A percentile compares a stretch with the other conserved stretches of the same genome.
phyloP scores from a whole-genome alignment of 352 stramenopile species.

The Peronospora belbahrii region DNA sequence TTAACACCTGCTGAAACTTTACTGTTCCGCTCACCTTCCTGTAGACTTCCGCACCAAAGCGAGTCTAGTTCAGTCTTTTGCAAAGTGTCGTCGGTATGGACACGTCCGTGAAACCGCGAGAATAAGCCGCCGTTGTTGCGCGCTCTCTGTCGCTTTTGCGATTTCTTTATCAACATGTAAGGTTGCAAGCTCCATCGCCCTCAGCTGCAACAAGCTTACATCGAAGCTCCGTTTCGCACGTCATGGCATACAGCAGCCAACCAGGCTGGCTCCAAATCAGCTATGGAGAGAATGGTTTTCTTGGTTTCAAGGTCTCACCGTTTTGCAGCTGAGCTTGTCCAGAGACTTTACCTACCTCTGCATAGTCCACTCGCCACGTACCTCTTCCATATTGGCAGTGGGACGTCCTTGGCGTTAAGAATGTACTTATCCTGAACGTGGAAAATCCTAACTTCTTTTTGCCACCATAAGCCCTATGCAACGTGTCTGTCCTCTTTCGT shows the following conservation, averaged over 20 bases:
- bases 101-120: constrained; percentile 6
- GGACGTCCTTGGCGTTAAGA: constrained; percentile 5
- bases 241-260: constrained; percentile 19
- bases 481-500: neutral
- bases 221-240: constrained; percentile 30
- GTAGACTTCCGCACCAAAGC: neutral
- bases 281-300: constrained; percentile 2
- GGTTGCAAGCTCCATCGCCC: neutral
- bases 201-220: constrained; percentile 5
- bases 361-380: constrained; percentile 11
- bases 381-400: constrained; percentile 16
- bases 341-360: constrained; percentile 28
- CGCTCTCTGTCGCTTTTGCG: neutral
- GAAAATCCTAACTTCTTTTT: neutral
- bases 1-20: constrained; percentile 7
- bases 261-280: constrained; percentile 25
- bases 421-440: constrained; percentile 4
- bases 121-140: neutral
- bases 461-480: neutral
- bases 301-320: constrained; percentile 14
- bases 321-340: constrained; percentile 21
- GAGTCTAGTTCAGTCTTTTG: neutral
- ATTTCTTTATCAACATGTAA: neutral
- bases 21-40: constrained; percentile 11
- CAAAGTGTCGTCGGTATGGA: neutral